Evolutionary conservation across 306 rosid species (phyloP).

Genomic region (Sophora flavescens): DNA sequence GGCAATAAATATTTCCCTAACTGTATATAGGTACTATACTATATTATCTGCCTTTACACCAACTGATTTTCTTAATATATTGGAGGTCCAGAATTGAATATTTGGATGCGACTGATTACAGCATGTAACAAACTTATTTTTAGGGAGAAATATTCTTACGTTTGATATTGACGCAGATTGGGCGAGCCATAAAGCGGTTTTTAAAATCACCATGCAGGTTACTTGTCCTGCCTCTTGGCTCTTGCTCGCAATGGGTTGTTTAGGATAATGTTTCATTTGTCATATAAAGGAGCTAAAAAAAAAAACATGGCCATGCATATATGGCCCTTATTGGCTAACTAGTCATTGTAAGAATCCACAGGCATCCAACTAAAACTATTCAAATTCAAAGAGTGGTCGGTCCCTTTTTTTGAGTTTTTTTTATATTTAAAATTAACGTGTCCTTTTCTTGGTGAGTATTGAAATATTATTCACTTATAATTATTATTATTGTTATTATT

Average conservation of each 20-base stretch:
- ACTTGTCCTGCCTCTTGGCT: not conserved
- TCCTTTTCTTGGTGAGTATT: constrained; percentile 24
- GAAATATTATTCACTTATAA: constrained; percentile 7
- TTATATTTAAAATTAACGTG: not conserved
- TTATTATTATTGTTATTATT: too few relatives aligned
- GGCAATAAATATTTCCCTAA: too few relatives aligned
- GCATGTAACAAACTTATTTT: too few relatives aligned
- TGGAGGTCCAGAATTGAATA: too few relatives aligned
- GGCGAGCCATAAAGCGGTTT: not conserved
- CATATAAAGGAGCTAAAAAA: constrained; percentile 16
- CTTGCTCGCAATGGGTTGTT: constrained; percentile 31
- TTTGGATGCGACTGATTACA: too few relatives aligned
- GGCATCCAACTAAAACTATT: constrained; percentile 40
- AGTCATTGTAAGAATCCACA: constrained; percentile 48
- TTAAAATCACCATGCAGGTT: not conserved
- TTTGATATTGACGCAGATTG: too few relatives aligned
- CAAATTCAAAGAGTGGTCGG: not conserved
- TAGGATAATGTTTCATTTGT: constrained; percentile 44
- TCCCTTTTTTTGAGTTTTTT: constrained; percentile 9
- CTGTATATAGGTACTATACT: too few relatives aligned
- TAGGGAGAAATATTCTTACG: too few relatives aligned
- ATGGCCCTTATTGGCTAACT: constrained; percentile 43
- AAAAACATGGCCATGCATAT: constrained; percentile 5
- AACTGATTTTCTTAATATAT: too few relatives aligned
- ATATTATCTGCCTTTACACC: too few relatives aligned